Evolutionary conservation across 257 asterid genomes (phyloP).

Genomic region (Przewalskia tangutica): DNA sequence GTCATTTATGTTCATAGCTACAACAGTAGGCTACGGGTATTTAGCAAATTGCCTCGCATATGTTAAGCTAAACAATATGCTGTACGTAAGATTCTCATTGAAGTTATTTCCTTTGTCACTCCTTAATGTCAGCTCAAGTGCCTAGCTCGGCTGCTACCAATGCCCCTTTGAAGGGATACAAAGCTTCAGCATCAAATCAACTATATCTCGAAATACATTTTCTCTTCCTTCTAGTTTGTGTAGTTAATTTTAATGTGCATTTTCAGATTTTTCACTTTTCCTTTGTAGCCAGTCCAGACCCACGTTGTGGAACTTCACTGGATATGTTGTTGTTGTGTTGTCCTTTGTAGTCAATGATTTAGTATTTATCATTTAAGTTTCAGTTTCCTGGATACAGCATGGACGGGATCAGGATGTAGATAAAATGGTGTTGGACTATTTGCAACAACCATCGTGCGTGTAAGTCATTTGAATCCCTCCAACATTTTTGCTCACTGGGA

Average conservation of each 20-base stretch:
- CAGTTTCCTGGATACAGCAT: slow-evolving; percentile 38
- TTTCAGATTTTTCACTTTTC: neutral
- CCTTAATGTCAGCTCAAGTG: slow-evolving; percentile 27
- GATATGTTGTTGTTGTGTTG: too few species aligned
- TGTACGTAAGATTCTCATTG: neutral
- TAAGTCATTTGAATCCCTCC: slow-evolving; percentile 32
- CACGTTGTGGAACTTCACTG: too few species aligned
- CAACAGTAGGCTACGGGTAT: slow-evolving; percentile 65
- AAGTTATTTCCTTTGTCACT: neutral
- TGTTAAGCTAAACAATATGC: neutral
- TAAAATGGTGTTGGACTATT: slow-evolving; percentile 35
- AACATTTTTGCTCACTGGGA: neutral
- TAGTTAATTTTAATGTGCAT: neutral
- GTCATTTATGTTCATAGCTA: slow-evolving; percentile 69
- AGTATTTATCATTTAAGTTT: slow-evolving; percentile 4
- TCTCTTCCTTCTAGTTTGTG: neutral
- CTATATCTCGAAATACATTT: neutral
- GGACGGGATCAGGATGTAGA: slow-evolving; percentile 40
- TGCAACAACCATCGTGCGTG: slow-evolving; percentile 61
- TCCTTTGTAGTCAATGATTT: too few species aligned
- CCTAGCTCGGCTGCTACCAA: slow-evolving; percentile 39
- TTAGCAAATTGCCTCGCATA: slow-evolving; percentile 7
- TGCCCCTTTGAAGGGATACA: slow-evolving; percentile 60
- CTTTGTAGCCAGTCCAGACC: neutral
- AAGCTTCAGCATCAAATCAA: slow-evolving; percentile 36